Percentiles rank a stretch among this genome's conserved stretches.
Conservation (phyloP, 495 filamentous ascomycete genomes). For the Tuber borchii region DNA sequence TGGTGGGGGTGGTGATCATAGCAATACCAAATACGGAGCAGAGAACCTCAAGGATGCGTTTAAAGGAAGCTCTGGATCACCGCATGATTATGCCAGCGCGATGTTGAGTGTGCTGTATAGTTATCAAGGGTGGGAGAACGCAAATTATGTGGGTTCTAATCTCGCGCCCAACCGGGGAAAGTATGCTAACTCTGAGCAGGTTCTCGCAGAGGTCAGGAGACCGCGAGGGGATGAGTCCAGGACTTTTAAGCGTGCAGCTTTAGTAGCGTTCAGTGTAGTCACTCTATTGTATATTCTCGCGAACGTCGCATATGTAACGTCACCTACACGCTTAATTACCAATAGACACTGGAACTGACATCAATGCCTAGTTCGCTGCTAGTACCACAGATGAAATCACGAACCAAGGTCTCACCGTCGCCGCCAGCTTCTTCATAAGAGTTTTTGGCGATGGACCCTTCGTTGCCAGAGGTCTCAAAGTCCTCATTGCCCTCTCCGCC, state of each 20-base stretch:
- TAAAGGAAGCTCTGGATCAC: constrained; percentile 5
- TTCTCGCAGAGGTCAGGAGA: constrained; percentile 34
- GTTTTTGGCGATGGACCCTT: constrained; percentile 30
- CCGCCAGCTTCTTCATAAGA: constrained; percentile 31
- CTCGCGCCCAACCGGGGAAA: background rate
- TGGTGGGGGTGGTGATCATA: constrained; percentile 18
- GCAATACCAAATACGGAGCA: constrained; percentile 11
- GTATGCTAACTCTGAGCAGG: constrained; percentile 9
- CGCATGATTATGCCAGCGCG: constrained; percentile 29
- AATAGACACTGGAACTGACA: background rate
- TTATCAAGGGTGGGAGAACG: constrained; percentile 39
- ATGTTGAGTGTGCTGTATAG: constrained; percentile 34
- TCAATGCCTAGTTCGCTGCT: constrained; percentile 15
- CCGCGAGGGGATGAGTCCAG: constrained; percentile 29
- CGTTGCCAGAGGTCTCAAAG: constrained; percentile 26
- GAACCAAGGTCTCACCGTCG: constrained; percentile 20
- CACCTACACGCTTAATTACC: background rate
- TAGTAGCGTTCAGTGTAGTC: constrained; percentile 29
- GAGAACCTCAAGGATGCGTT: constrained; percentile 29
- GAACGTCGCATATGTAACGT: constrained; percentile 34
- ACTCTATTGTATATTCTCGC: constrained; percentile 35
- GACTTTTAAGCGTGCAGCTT: constrained; percentile 35
- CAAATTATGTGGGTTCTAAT: constrained; percentile 29
- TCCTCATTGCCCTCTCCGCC: constrained; percentile 35
- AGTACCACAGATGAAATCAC: constrained; percentile 18